Evolutionary conservation across 306 rosid genomes (phyloP), one percentile per base, ranked within the genome.

Genomic region (Cicer judaicum): DNA sequence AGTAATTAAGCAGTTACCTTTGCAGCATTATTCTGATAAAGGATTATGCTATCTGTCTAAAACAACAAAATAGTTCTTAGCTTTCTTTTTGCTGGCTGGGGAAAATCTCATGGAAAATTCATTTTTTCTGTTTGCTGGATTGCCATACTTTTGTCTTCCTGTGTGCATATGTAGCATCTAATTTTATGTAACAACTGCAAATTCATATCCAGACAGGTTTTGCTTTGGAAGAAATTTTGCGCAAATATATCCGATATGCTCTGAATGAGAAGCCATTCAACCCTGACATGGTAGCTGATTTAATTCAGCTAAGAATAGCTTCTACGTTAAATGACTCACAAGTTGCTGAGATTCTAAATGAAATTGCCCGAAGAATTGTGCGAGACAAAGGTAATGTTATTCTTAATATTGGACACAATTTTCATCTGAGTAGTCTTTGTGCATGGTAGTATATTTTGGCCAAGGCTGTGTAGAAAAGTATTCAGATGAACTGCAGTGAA

Each of bases 221-320:
- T 77, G 74, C 80, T 57, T 69, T 80, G 76, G 88, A 86, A 40
- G 91, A 85, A 78, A 87, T 93, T 79, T 77, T 93, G 89, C 97
- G 97, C 61, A 93, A 93, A 91, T 91, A 93, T 75, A 88, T 93
- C 72, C 91, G 94, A 0, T 91, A 84, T 87, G 84, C 90, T 74
- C 75, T 93, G 86, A 93, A 93, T 72, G 98, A 93, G 84, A 93
- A 89, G 74, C 88, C 94, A 41, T 93, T 93, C 84, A 91, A 93
- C 78, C 93, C 97, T 36, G 96, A 86, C 41, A 18, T 86, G 82
- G 92, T 93, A 73, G 89, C 91, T 72, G 82, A 82, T 79, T 80
- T 93, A 72, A 89, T 93, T 82, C 92, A 84, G 76, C 85, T 89
- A 8, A 86, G 97, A 68, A 87, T 78, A 77, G 94, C 92, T 82